Evolutionary conservation across 2,329 filamentous ascomycete genomes (phyloP).

Genomic region (Pseudocercospora musae): DNA sequence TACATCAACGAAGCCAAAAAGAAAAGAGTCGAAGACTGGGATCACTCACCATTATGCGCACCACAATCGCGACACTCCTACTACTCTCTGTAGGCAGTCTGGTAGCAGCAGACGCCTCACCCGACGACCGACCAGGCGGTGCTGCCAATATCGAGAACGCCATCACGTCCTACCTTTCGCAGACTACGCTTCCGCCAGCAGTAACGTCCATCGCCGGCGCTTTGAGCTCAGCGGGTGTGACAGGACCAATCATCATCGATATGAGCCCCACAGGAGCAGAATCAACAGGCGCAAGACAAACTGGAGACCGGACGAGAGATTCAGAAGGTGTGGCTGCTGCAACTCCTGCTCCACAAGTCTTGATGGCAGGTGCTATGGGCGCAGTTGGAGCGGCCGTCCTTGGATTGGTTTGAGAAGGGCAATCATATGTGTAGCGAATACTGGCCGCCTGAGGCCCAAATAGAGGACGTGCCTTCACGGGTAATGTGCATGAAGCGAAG

Average conservation of each 20-base stretch:
- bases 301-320: background rate
- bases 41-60: background rate
- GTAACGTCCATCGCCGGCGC: slow-evolving; percentile 5
- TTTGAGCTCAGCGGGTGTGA: slow-evolving; percentile 13
- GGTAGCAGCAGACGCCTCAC: background rate
- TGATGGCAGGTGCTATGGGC: slow-evolving; percentile 8
- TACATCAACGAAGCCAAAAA: background rate
- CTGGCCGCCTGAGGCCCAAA: background rate
- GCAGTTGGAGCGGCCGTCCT: slow-evolving; percentile 8
- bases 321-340: background rate
- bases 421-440: background rate
- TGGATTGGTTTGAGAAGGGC: background rate
- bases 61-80: background rate
- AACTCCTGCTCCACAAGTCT: slow-evolving; percentile 4
- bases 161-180: slow-evolving; percentile 1
- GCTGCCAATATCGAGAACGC: slow-evolving; percentile 16
- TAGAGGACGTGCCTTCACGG: background rate
- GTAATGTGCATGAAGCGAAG: background rate
- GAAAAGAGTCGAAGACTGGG: background rate
- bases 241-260: slow-evolving; percentile 7
- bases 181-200: slow-evolving; percentile 2
- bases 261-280: background rate
- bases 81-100: background rate
- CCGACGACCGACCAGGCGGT: slow-evolving; percentile 5
- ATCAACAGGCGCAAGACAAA: background rate